Base-by-base conservation (phyloP, 768 basidiomycete genomes). In the Boletus patriciae region DNA sequence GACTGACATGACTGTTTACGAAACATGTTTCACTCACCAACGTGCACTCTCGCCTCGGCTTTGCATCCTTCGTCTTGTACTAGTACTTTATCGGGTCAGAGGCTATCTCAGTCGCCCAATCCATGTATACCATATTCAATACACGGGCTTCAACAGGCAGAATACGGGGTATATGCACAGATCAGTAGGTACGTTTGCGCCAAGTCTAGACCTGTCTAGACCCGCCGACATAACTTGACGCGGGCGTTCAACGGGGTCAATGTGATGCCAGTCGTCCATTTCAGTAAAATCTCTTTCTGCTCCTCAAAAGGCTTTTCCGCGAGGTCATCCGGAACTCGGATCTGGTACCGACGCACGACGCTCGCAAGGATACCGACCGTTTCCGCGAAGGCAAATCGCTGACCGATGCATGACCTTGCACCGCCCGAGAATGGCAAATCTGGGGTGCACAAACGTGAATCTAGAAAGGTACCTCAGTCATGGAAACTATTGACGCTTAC, bases 361-460 rank as follows among this genome's bases (percentile, higher is more conserved):
- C 71, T 73, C 11, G 82, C 77, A 34, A 83, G 67, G 52, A 80
- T 67, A 42, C 77, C 76, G 2, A 74, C 59, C 45, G 68, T 73
- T 61, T 81, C 78, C 4, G 76, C 68, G 5, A 76, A 58, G 1
- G 81, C 76, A 47, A 82, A 81, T 4, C 78, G 76, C 54, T 80
- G 77, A 0, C 81, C 82, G 27, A 83, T 77, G 59, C 81, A 82
- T 21, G 71, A 74, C 16, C 81, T 72, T 1, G 74, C 68, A 13
- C 82, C 80, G 0, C 64, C 67, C 6, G 77, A 76, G 63, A 83
- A 83, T 0, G 78, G 74, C 27, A 78, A 31, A 62, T 77, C 78
- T 78, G 37, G n/a, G 9, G 11, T 21, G 16, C 13, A 31, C 21
- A 43, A 37, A 23, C 23, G 31, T 42, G 48, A 42, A 42, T 40